phyloP scores from a whole-genome alignment of 495 filamentous ascomycete species.

The Entonaema liquescens region DNA sequence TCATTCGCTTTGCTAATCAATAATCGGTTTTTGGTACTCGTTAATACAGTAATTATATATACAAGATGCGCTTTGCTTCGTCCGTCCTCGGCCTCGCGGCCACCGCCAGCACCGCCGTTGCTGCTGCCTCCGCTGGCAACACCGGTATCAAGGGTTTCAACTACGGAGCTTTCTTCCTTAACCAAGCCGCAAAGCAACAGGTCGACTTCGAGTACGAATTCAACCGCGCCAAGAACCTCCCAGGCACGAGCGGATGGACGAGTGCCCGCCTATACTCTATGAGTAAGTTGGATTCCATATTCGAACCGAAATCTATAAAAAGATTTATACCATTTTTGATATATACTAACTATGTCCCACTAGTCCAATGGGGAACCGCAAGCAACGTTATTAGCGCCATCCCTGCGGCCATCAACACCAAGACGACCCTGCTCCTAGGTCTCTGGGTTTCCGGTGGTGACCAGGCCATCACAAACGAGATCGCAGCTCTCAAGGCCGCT shows the following conservation, averaged over 20 bases:
- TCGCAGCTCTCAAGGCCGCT: conserved; percentile 69
- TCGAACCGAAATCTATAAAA: not conserved
- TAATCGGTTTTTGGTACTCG: conserved; percentile 32
- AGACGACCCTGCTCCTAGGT: conserved; percentile 74
- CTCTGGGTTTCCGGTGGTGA: conserved; percentile 74
- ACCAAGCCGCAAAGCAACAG: conserved; percentile 67
- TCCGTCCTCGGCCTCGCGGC: conserved; percentile 48
- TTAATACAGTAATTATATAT: conserved; percentile 39
- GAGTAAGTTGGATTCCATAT: conserved; percentile 42
- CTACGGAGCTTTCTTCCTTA: conserved; percentile 68
- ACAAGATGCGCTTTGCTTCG: conserved; percentile 49
- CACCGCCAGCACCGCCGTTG: conserved; percentile 35
- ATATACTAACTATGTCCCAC: conserved; percentile 18
- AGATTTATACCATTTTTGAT: too few relatives aligned
- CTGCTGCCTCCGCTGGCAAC: conserved; percentile 47
- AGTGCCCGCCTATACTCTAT: conserved; percentile 62
- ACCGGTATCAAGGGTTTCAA: conserved; percentile 75
- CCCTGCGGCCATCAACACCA: conserved; percentile 72
- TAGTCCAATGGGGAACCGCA: conserved; percentile 59
- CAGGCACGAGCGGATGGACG: conserved; percentile 72
- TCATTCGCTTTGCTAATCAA: conserved; percentile 37
- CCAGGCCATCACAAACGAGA: conserved; percentile 65
- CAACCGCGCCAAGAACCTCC: conserved; percentile 70
- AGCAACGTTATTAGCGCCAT: conserved; percentile 68
- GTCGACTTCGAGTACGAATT: conserved; percentile 72